Evolutionary conservation across 2,329 filamentous ascomycete species (phyloP).

Genomic region (Lojkania enalia): DNA sequence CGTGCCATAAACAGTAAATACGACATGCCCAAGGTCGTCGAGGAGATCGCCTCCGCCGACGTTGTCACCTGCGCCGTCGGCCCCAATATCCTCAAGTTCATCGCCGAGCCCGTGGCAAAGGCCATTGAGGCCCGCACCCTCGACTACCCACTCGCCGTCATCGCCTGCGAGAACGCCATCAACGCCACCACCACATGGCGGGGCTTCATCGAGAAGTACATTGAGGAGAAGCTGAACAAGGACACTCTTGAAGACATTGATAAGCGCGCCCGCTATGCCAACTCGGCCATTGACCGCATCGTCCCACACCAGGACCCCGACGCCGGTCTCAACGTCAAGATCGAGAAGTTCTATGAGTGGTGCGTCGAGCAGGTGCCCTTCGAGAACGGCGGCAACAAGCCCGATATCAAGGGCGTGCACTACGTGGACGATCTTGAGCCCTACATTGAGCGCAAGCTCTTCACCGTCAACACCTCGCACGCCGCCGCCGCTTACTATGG

Average conservation of each 20-base stretch:
- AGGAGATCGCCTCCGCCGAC: conserved; percentile 85
- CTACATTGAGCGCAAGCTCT: conserved; percentile 99
- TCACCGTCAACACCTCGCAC: conserved; percentile 98
- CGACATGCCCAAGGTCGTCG: conserved; percentile 76
- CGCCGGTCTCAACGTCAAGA: conserved; percentile 84
- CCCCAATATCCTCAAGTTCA: conserved; percentile 93
- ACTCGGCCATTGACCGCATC: conserved; percentile 97
- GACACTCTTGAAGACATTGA: conserved; percentile 69
- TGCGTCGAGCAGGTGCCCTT: conserved; percentile 90
- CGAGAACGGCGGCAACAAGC: conserved; percentile 64
- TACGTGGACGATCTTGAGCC: conserved; percentile 90
- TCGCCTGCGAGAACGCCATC: conserved; percentile 98
- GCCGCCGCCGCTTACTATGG: conserved; percentile 83
- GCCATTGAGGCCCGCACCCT: conserved; percentile 76
- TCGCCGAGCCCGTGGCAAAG: conserved; percentile 93
- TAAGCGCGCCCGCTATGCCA: conserved; percentile 84
- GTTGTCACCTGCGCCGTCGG: conserved; percentile 96
- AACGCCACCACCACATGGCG: conserved; percentile 88
- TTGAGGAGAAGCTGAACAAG: conserved; percentile 68
- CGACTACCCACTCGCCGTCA: conserved; percentile 76
- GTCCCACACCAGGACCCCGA: conserved; percentile 85
- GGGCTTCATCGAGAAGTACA: conserved; percentile 70
- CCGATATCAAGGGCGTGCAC: conserved; percentile 83
- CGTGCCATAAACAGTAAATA: conserved; percentile 94
- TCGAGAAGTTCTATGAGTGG: conserved; percentile 99